Conservation (phyloP, 306 rosid genomes). For the Begonia masoniana region DNA sequence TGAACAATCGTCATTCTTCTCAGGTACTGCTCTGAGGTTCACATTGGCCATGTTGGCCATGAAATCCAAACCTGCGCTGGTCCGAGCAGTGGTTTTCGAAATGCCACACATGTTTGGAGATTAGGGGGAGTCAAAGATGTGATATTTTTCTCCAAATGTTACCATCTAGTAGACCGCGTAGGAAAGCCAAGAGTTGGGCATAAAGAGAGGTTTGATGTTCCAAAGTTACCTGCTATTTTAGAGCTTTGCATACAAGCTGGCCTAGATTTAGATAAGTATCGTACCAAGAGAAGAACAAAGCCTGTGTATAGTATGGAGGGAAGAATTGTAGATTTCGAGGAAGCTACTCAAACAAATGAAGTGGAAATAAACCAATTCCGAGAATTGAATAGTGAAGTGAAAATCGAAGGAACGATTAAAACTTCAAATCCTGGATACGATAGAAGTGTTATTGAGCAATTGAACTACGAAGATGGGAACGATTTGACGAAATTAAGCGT, state of each 20-base stretch:
- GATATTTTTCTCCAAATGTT: conserved; percentile 51
- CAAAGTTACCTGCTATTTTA: conserved; percentile 57
- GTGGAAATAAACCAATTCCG: conserved; percentile 7
- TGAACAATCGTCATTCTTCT: background rate
- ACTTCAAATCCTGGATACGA: conserved; percentile 13
- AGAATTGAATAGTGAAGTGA: conserved; percentile 12
- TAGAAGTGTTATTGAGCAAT: conserved; percentile 16
- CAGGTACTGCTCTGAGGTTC: conserved; percentile 62
- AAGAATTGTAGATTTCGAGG: conserved; percentile 79
- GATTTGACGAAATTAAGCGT: conserved; percentile 27
- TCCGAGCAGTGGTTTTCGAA: conserved; percentile 44
- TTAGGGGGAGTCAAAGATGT: conserved; percentile 56
- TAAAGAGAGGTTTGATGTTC: conserved; percentile 40
- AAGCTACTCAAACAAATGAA: conserved; percentile 18
- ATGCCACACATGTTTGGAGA: conserved; percentile 58
- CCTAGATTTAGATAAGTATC: conserved; percentile 40
- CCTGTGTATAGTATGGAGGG: conserved; percentile 78
- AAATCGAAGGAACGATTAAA: conserved; percentile 14
- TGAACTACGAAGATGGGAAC: conserved; percentile 13
- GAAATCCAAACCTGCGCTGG: conserved; percentile 68
- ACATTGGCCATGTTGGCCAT: conserved; percentile 64
- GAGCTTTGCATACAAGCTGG: conserved; percentile 92
- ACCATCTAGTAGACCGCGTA: conserved; percentile 74
- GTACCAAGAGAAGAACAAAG: conserved; percentile 65
- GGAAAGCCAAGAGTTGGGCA: conserved; percentile 78